Evolutionary conservation across 208 protist genomes (phyloP), one percentile per base, ranked within the genome.

Genomic region (Jaenimonas drosophilae): DNA sequence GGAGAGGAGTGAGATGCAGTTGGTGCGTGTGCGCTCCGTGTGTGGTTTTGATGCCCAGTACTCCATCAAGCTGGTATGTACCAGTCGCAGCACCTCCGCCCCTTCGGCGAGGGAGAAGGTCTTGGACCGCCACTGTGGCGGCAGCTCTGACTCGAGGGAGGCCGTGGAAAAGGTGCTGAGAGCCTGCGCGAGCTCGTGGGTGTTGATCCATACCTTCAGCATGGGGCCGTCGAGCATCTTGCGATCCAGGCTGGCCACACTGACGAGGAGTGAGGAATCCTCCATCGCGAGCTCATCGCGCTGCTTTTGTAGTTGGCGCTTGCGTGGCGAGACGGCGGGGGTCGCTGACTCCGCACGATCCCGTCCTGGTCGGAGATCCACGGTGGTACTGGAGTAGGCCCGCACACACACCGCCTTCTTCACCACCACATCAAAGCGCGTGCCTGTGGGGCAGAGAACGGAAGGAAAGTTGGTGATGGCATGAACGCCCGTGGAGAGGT

Each of bases 111-210:
- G 55, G 20, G 43, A 66, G 50, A 94, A 91, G 14, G 79, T 57
- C 61, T 87, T 88, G 32, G 76, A 70, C 25, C 82, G 78, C 83
- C 87, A 94, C 48, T 73, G 63, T 4, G 70, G 31, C 2, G 87
- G 87, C 20, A 94, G 70, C 49, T 82, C 78, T 29, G 42, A 54
- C 49, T 90, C 87, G 19, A 90, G 60, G n/a, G 71, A 49, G 16
- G 53, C 63, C 28, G 48, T 61, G 11, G 67, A 55, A 61, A 75
- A 85, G 9, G 62, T 64, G 20, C 77, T 70, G 17, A 91, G 64
- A 17, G 78, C 82, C 58, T 81, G 75, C n/a, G 82, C 72, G 50
- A 86, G 62, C 4, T 61, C 64, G 21, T 56, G 47, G 19, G 76
- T 70, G 54, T 91, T 64, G 32, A 94, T 70, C 68, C 70, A 86